Conservation (phyloP, 345 rosid species). For the Schrenkiella parvula region DNA sequence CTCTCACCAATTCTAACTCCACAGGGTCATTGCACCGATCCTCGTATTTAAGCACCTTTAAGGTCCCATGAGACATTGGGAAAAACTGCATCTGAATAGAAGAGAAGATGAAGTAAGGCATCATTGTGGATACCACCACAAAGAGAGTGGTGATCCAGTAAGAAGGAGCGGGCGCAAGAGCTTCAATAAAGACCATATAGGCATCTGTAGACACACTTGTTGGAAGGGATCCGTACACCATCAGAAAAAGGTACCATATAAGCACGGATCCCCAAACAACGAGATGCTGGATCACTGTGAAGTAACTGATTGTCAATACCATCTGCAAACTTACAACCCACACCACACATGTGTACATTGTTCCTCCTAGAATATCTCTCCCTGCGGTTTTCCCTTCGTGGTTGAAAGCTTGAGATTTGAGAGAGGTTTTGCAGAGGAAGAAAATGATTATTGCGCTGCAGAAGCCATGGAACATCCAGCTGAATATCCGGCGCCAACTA, state of each 20-base stretch:
- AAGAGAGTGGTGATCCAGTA: slow-evolving; percentile 69
- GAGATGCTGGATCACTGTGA: slow-evolving; percentile 67
- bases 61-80: slow-evolving; percentile 82
- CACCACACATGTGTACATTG: slow-evolving; percentile 83
- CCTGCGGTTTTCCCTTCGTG: slow-evolving; percentile 62
- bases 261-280: slow-evolving; percentile 69
- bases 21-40: slow-evolving; percentile 57
- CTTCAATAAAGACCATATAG: slow-evolving; percentile 67
- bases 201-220: slow-evolving; percentile 43
- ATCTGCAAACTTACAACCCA: slow-evolving; percentile 92
- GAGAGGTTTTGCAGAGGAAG: slow-evolving; percentile 62
- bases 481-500: slow-evolving; percentile 71
- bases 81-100: slow-evolving; percentile 75
- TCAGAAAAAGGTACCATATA: slow-evolving; percentile 67
- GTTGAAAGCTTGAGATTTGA: slow-evolving; percentile 75
- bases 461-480: slow-evolving; percentile 86
- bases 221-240: slow-evolving; percentile 53
- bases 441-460: slow-evolving; percentile 59
- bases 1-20: slow-evolving; percentile 60
- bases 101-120: slow-evolving; percentile 62
- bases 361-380: slow-evolving; percentile 60
- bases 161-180: slow-evolving; percentile 75
- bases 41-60: slow-evolving; percentile 73
- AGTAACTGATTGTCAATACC: slow-evolving; percentile 70
- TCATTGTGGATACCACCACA: slow-evolving; percentile 45